A percentile compares a stretch with the other conserved stretches of the same genome.
These are phyloP conservation scores for Xylaria sp. DNA, from an alignment of 2,329 filamentous ascomycete species.

Conservation along the genomic window DNA sequence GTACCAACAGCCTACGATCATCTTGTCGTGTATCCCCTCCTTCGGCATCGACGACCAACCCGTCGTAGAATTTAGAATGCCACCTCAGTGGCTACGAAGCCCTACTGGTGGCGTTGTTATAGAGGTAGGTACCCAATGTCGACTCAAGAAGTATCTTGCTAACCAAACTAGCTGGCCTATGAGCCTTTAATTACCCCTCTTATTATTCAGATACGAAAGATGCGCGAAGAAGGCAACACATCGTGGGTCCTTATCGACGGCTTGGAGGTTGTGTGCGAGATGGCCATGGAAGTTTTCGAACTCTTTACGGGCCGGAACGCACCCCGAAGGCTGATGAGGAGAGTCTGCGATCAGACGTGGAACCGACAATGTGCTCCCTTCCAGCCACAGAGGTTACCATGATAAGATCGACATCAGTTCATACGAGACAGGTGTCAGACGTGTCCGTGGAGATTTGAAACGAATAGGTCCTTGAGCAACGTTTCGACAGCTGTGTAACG, in stretches of 20 bases:
- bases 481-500: not conserved
- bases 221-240: conserved; percentile 60
- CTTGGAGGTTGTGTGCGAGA: conserved; percentile 76
- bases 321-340: conserved; percentile 74
- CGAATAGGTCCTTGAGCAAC: not conserved
- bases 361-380: conserved; percentile 52
- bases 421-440: not conserved
- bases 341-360: conserved; percentile 61
- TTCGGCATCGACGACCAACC: conserved; percentile 68
- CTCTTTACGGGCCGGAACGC: conserved; percentile 78
- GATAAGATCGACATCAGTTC: conserved; percentile 1
- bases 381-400: conserved; percentile 45
- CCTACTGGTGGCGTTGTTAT: conserved; percentile 78
- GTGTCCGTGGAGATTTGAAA: not conserved
- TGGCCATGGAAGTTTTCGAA: conserved; percentile 81
- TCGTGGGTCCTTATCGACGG: conserved; percentile 79
- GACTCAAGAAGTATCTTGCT: not conserved
- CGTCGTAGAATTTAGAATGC: conserved; percentile 75
- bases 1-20: conserved; percentile 73
- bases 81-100: conserved; percentile 74
- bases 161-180: conserved; percentile 66
- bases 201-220: conserved; percentile 69
- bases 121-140: conserved; percentile 57
- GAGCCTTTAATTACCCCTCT: conserved; percentile 76
- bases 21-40: conserved; percentile 77